Evolutionary conservation across 2,329 filamentous ascomycete genomes (phyloP), one percentile per base, ranked within the genome.

Genomic region (Coniochaeta sp.): DNA sequence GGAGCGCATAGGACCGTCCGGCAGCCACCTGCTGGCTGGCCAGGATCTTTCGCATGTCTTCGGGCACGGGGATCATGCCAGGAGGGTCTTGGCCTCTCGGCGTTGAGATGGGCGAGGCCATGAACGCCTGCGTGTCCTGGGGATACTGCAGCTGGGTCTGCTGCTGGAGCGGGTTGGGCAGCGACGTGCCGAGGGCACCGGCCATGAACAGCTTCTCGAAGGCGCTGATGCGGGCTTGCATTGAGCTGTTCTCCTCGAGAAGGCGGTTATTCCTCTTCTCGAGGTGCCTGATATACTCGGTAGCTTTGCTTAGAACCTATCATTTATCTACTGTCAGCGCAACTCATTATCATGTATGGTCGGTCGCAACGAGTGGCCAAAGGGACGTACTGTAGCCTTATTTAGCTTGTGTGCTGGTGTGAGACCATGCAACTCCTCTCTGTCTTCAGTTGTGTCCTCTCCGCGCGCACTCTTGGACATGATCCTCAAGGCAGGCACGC

Each of bases 321-420:
- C 2, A 28, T 52, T 14, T n/a, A n/a, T n/a, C 24, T 28, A 17
- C n/a, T n/a, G 47, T 52, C 26, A 52, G 47, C 19, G 56, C 69
- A 59, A 69, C n/a, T n/a, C n/a, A n/a, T n/a, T n/a, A 68, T 63
- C n/a, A 17, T 26, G 22, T 17, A n/a, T 17, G 14, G 12, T 19
- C 36, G 14, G 12, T 19, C 36, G 26, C 24, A 5, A 24, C 4
- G 14, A 44, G 36, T 42, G 1, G 10, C n/a, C n/a, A 30, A 30
- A 8, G 38, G 44, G 22, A 61, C 70, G 28, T 74, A 87, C 91
- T 2, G 93, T 97, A n/a, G 93, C 93, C 74, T 98, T 98, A 79
- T 98, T 98, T 30, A 97, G 79, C 74, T 98, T 98, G 76, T 96
- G 93, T 6, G 92, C 91, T 0, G 92, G 90, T 2, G 91, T 89